These are phyloP conservation scores for Clonostachys rosea DNA, from an alignment of 2,329 filamentous ascomycete species.

Conservation along the genomic window DNA sequence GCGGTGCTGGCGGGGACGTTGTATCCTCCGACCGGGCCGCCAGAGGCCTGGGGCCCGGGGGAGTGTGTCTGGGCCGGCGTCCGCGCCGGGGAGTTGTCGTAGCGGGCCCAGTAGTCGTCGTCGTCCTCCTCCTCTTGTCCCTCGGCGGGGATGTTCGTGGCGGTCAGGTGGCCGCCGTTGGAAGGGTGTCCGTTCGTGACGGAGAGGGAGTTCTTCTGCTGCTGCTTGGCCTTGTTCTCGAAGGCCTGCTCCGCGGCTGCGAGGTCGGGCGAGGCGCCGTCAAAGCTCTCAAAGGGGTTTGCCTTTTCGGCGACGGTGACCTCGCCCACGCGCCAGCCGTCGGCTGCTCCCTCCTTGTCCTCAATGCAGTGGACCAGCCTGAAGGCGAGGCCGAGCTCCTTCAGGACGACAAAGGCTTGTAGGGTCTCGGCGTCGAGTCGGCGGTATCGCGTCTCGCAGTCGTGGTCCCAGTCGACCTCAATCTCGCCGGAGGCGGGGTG, in stretches of 20 bases:
- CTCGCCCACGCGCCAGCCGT: conserved; percentile 71
- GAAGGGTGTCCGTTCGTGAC: not conserved
- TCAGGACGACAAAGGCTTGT: conserved; percentile 59
- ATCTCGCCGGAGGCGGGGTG: conserved; percentile 78
- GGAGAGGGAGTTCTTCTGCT: not conserved
- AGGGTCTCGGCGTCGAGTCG: conserved; percentile 73
- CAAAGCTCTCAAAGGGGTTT: conserved; percentile 49
- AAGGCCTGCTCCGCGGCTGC: conserved; percentile 58
- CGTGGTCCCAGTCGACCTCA: conserved; percentile 65
- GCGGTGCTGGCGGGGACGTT: conserved; percentile 10
- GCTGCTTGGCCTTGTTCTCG: conserved; percentile 14
- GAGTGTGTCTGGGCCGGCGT: conserved; percentile 60
- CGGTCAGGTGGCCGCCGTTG: conserved; percentile 7
- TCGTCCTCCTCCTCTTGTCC: conserved; percentile 60
- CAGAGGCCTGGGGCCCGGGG: conserved; percentile 46
- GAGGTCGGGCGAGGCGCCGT: conserved; percentile 42
- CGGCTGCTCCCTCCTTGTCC: conserved; percentile 54
- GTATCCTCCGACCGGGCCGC: conserved; percentile 14
- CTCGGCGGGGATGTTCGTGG: conserved; percentile 5
- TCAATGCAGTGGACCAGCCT: conserved; percentile 66
- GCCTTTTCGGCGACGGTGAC: conserved; percentile 55
- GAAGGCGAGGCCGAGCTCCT: conserved; percentile 58
- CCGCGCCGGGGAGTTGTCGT: conserved; percentile 65
- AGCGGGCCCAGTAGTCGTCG: conserved; percentile 76
- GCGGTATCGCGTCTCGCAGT: conserved; percentile 58